Base-by-base conservation (phyloP, 306 rosid genomes). In the Dalbergia oliveri region DNA sequence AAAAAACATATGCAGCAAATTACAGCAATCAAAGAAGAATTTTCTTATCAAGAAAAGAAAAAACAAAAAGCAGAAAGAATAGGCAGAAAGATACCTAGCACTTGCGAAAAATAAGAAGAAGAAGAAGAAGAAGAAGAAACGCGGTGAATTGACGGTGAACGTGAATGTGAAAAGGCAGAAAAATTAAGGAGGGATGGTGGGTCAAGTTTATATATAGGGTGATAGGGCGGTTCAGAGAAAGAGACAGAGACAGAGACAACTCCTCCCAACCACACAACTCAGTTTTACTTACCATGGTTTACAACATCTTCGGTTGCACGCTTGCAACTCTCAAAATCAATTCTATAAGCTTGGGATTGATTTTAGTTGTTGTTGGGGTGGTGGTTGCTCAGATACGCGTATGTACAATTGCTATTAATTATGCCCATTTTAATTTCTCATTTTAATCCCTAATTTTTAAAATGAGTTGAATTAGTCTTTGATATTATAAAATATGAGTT, bases 191-290 rank as follows among this genome's bases (percentile, higher is more conserved):
- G 14, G 41, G 35, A n/a, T 0, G 23, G 4, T 78, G 72, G 72
- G 73, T 53, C 63, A 63, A 53, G 77, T 37, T 35, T 78, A 44
- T 83, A 77, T 71, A 64, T 33, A 71, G 37, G 58, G 14, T 18
- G 70, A 44, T 63, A 77, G 23, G 65, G 39, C 21, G 70, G 49
- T 65, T 65, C 31, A 33, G 71, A 56, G 11, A 21, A 60, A 26
- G 1, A 56, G 11, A 21, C 66, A 26, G 1, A 26, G 1, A 26
- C 31, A 26, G 83, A 78, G 86, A 83, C 3, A 79, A 78, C 9
- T 19, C 15, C 76, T 73, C 83, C 37, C 68, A 73, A 31, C 80
- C 84, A 81, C 84, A 63, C 65, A 26, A 1, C 45, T 31, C 1
- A 11, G 5, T 5, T 11, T 50, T 16, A 11, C 3, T 37, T 58